phyloP scores from a whole-genome alignment of 768 basidiomycete species.

The Kwoniella newhampshirensis region DNA sequence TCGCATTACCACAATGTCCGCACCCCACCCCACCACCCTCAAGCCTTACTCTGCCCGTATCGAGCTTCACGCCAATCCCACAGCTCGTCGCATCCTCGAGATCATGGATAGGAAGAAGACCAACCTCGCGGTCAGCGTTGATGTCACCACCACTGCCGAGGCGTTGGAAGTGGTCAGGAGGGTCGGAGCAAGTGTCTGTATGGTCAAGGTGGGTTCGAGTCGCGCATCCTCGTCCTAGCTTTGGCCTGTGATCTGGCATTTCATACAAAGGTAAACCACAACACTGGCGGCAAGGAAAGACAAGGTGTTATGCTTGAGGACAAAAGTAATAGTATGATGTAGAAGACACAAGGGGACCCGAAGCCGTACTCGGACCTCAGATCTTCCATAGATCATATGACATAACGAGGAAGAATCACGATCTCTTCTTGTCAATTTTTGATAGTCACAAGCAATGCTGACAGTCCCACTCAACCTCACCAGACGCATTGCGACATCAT shows the following conservation, averaged over 20 bases:
- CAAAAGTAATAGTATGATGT: too few species aligned
- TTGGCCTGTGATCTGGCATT: too few species aligned
- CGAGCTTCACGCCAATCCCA: slow-evolving; percentile 61
- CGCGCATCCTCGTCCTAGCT: too few species aligned
- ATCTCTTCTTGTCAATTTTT: too few species aligned
- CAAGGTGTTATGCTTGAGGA: too few species aligned
- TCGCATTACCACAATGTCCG: slow-evolving; percentile 3
- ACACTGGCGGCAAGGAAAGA: too few species aligned
- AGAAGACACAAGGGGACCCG: too few species aligned
- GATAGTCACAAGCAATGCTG: too few species aligned
- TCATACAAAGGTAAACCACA: too few species aligned
- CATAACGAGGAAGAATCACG: too few species aligned
- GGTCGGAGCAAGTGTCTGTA: slow-evolving; percentile 85
- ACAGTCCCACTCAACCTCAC: background rate
- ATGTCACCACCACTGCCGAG: slow-evolving; percentile 76
- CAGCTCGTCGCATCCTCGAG: slow-evolving; percentile 73
- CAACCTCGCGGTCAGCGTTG: slow-evolving; percentile 93
- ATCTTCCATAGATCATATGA: too few species aligned
- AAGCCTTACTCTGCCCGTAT: slow-evolving; percentile 45
- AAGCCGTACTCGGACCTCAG: too few species aligned
- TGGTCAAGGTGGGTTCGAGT: slow-evolving; percentile 71
- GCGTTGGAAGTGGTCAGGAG: slow-evolving; percentile 81
- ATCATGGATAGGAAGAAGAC: slow-evolving; percentile 82
- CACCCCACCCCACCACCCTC: slow-evolving; percentile 37
- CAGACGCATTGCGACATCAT: slow-evolving; percentile 97